A percentile compares a stretch with the other conserved stretches of the same genome.
Evolutionary conservation across 495 filamentous ascomycete genomes (phyloP).

Genomic region (Neurospora sp.): DNA sequence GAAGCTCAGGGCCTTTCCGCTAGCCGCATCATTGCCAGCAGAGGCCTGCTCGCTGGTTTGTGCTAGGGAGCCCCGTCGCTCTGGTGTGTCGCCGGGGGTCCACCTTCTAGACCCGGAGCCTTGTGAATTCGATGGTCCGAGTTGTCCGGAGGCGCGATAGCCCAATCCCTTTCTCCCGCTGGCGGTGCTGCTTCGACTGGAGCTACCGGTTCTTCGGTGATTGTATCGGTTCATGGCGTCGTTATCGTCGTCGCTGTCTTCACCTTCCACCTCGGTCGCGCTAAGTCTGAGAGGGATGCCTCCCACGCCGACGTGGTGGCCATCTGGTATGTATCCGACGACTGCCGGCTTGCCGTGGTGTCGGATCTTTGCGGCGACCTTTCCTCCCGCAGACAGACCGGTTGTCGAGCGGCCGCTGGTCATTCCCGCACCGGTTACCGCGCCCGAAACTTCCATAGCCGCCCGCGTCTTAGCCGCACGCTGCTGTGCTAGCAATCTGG

Average conservation of each 20-base stretch:
- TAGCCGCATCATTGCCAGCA: conserved; percentile 34
- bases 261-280: conserved; percentile 88
- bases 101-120: conserved; percentile 38
- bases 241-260: conserved; percentile 66
- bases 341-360: conserved; percentile 67
- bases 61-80: conserved; percentile 34
- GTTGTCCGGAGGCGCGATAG: conserved; percentile 40
- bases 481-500: conserved; percentile 68
- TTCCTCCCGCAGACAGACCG: conserved; percentile 42
- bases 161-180: conserved; percentile 53
- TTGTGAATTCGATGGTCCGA: conserved; percentile 21
- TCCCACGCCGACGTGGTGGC: conserved; percentile 58
- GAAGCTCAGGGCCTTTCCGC: conserved; percentile 34
- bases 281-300: conserved; percentile 84
- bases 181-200: conserved; percentile 65
- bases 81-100: conserved; percentile 63
- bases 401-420: conserved; percentile 46
- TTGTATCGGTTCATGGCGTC: conserved; percentile 41
- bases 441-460: conserved; percentile 59
- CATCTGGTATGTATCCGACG: conserved; percentile 59
- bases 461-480: conserved; percentile 76
- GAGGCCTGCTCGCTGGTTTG: conserved; percentile 23
- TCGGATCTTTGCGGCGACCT: conserved; percentile 63
- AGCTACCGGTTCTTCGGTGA: conserved; percentile 65
- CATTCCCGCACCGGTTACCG: conserved; percentile 12